Percentiles rank a stretch among this genome's conserved stretches.
These are phyloP conservation scores for Trametes gibbosa DNA, from an alignment of 768 basidiomycete species.

Conservation along the genomic window DNA sequence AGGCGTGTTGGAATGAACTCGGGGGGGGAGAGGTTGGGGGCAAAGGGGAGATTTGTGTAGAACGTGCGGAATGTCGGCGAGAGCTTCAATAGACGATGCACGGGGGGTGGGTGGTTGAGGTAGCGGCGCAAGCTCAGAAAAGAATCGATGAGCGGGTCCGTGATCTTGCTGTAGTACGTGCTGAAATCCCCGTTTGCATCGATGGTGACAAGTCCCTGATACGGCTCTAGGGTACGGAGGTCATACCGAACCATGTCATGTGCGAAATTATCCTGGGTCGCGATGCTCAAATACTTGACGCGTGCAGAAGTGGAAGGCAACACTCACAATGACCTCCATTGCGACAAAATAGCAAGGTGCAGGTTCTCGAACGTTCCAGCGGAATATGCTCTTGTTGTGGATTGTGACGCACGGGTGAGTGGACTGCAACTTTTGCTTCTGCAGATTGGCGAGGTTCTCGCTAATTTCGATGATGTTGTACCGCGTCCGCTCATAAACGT, in stretches of 20 bases:
- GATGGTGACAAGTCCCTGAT: conserved; percentile 80
- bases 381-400: conserved; percentile 78
- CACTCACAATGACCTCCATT: conserved; percentile 89
- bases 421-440: conserved; percentile 60
- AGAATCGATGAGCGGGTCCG: conserved; percentile 79
- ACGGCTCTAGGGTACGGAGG: conserved; percentile 70
- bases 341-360: conserved; percentile 92
- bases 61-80: conserved; percentile 58
- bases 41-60: conserved; percentile 78
- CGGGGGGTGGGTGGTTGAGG: conserved; percentile 55
- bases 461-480: conserved; percentile 98
- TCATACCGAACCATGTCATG: conserved; percentile 95
- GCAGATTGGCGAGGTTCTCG: conserved; percentile 67
- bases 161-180: conserved; percentile 77
- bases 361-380: conserved; percentile 71
- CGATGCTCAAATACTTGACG: background rate
- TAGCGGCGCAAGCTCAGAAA: conserved; percentile 69
- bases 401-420: conserved; percentile 69
- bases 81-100: conserved; percentile 52
- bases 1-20: conserved; percentile 95
- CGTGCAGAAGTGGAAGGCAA: background rate
- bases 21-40: conserved; percentile 81
- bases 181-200: conserved; percentile 80
- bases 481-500: conserved; percentile 88
- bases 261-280: conserved; percentile 84